Evolutionary conservation across 2,329 filamentous ascomycete species (phyloP).

Genomic region (Ambrosiella cleistominuta): DNA sequence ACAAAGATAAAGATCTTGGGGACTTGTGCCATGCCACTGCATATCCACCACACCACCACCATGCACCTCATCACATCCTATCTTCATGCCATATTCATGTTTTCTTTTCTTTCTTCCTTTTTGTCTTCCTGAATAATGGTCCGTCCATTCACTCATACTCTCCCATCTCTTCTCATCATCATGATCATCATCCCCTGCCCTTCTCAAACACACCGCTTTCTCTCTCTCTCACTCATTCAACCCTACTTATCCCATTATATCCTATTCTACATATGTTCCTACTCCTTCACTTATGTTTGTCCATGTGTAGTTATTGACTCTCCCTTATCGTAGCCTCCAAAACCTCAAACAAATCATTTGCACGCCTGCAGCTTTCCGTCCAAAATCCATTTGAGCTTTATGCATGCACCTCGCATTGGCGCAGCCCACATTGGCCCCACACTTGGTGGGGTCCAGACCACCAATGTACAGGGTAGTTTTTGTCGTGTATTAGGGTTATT

Average conservation of each 20-base stretch:
- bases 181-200: not conserved
- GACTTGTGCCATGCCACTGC: no score
- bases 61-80: not conserved
- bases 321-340: not conserved
- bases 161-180: not conserved
- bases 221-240: not conserved
- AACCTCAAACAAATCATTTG: not conserved
- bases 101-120: no score
- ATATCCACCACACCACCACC: no score
- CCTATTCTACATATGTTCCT: not conserved
- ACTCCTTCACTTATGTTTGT: no score
- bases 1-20: no score
- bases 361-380: not conserved
- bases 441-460: no score
- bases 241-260: not conserved
- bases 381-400: not conserved
- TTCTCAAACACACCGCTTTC: not conserved
- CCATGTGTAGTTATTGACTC: no score
- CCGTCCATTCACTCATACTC: not conserved
- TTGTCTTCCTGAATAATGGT: no score
- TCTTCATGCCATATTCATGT: not conserved
- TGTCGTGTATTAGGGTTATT: not conserved
- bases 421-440: not conserved
- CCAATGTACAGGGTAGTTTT: no score
- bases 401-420: not conserved